Conservation (phyloP, 2,329 filamentous ascomycete genomes). For the Alternaria metachromatica region DNA sequence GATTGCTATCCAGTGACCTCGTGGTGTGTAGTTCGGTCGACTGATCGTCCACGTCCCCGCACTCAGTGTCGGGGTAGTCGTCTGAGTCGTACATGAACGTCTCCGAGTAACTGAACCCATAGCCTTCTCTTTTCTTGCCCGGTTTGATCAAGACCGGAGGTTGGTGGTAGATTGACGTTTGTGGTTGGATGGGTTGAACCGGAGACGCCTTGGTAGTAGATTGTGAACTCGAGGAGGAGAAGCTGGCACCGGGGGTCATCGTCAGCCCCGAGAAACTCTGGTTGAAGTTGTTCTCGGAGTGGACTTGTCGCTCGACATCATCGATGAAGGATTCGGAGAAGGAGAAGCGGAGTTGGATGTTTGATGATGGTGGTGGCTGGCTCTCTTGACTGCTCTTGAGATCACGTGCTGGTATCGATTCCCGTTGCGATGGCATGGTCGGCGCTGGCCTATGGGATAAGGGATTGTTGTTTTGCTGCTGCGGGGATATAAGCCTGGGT, state of each 20-base stretch:
- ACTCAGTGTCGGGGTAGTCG: constrained; percentile 32
- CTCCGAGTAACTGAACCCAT: constrained; percentile 35
- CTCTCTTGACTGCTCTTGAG: neutral
- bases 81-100: constrained; percentile 29
- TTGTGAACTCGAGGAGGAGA: neutral
- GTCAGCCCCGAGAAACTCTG: constrained; percentile 11
- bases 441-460: neutral
- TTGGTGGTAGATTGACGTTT: neutral
- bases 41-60: constrained; percentile 1
- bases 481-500: neutral
- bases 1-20: neutral
- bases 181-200: neutral
- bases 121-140: constrained; percentile 27
- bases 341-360: constrained; percentile 24
- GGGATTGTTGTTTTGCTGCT: neutral
- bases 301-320: neutral
- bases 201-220: neutral
- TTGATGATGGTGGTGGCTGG: neutral
- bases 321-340: constrained; percentile 11
- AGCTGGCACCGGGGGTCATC: neutral
- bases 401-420: neutral
- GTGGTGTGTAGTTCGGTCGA: neutral
- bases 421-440: neutral
- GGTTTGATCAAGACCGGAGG: constrained; percentile 20
- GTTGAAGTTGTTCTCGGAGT: neutral